These are phyloP conservation scores for Spizellomyces sp. DNA, from an alignment of 192 early-diverging fungal species.

Conservation along the genomic window DNA sequence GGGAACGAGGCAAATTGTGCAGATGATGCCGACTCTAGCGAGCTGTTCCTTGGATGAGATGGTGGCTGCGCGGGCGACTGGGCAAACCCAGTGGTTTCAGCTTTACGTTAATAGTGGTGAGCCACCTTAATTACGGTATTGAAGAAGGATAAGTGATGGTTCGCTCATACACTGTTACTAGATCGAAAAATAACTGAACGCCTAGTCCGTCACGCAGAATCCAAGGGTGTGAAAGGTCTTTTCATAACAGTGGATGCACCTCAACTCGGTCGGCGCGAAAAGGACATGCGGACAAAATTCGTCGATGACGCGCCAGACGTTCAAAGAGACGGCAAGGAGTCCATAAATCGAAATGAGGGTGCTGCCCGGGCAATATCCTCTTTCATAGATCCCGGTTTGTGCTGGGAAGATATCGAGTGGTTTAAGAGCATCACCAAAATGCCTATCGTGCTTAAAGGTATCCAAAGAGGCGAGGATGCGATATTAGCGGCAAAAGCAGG, in stretches of 20 bases:
- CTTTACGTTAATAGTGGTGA: slow-evolving; percentile 53
- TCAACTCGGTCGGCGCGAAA: slow-evolving; percentile 68
- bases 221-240: slow-evolving; percentile 49
- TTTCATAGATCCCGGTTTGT: slow-evolving; percentile 83
- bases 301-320: slow-evolving; percentile 50
- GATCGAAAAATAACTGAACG: slow-evolving; percentile 44
- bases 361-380: slow-evolving; percentile 70
- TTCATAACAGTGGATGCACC: slow-evolving; percentile 88
- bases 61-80: slow-evolving; percentile 33
- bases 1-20: slow-evolving; percentile 58
- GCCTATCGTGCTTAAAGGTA: slow-evolving; percentile 92
- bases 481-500: slow-evolving; percentile 77
- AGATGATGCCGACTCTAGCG: slow-evolving; percentile 80
- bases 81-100: slow-evolving; percentile 57
- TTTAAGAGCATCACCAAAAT: slow-evolving; percentile 78
- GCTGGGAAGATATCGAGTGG: slow-evolving; percentile 90
- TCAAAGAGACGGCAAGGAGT: slow-evolving; percentile 21
- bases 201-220: slow-evolving; percentile 47
- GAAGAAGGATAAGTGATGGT: background rate
- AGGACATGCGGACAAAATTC: slow-evolving; percentile 81
- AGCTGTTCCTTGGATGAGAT: slow-evolving; percentile 66
- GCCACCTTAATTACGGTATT: background rate
- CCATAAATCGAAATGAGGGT: slow-evolving; percentile 54
- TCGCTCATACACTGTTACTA: background rate
- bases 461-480: slow-evolving; percentile 90